These are phyloP conservation scores for Pseudomonodictys pantanalensis DNA, from an alignment of 495 filamentous ascomycete genomes.

Conservation along the genomic window DNA sequence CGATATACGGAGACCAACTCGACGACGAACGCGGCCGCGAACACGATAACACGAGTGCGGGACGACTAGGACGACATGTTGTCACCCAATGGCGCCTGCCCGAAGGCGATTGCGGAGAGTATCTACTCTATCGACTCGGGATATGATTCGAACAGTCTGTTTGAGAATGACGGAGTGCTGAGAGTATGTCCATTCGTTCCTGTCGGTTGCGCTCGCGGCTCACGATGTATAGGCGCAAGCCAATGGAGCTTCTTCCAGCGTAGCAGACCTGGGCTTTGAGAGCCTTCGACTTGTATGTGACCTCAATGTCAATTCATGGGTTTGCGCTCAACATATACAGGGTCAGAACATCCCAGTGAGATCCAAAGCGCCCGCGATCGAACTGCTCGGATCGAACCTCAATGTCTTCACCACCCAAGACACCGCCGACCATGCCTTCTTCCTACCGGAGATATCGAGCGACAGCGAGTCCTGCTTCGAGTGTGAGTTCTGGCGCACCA, in stretches of 20 bases:
- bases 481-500: conserved; percentile 25
- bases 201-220: neutral
- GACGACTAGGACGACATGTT: conserved; percentile 8
- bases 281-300: too few species aligned
- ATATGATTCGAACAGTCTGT: conserved; percentile 4
- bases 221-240: neutral
- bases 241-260: neutral
- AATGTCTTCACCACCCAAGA: conserved; percentile 21
- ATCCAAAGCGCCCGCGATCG: neutral
- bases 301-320: neutral
- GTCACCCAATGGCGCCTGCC: conserved; percentile 2
- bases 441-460: conserved; percentile 13
- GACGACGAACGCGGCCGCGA: neutral
- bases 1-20: too few species aligned
- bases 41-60: neutral
- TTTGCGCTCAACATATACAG: neutral
- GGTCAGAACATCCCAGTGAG: neutral
- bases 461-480: conserved; percentile 12
- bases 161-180: neutral
- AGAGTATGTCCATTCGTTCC: neutral
- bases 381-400: conserved; percentile 12
- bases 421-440: conserved; percentile 4
- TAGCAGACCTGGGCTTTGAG: too few species aligned
- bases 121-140: conserved; percentile 32
- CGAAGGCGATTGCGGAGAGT: conserved; percentile 13